Conservation (phyloP, 2,329 filamentous ascomycete species). For the Apiospora kogelbergensis region DNA sequence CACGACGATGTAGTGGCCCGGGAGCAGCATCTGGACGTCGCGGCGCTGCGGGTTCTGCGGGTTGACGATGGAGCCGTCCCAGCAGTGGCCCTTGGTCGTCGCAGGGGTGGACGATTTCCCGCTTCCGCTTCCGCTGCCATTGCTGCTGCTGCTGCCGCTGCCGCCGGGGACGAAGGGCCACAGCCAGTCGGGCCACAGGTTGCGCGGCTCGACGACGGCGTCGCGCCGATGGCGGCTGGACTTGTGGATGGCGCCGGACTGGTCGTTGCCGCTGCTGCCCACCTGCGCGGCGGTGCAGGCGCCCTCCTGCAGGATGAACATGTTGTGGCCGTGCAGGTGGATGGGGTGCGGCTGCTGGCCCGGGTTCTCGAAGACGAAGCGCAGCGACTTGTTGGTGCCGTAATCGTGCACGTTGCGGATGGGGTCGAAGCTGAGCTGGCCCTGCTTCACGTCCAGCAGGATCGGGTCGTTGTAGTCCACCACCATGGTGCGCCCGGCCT, state of each 20-base stretch:
- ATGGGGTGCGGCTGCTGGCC: conserved; percentile 39
- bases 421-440: conserved; percentile 15
- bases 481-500: conserved; percentile 19
- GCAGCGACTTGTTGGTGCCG: conserved; percentile 25
- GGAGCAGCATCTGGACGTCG: conserved; percentile 36
- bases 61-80: conserved; percentile 25
- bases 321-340: conserved; percentile 52
- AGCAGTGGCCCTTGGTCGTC: conserved; percentile 8
- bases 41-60: conserved; percentile 36
- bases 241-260: not conserved
- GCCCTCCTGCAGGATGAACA: conserved; percentile 41
- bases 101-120: not conserved
- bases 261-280: not conserved
- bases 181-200: not conserved
- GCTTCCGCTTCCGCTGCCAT: not conserved
- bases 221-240: not conserved
- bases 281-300: conserved; percentile 18
- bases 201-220: not conserved
- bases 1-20: conserved; percentile 31
- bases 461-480: conserved; percentile 25
- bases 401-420: conserved; percentile 21
- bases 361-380: conserved; percentile 30
- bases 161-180: not conserved
- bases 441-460: conserved; percentile 18
- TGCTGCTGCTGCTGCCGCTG: too few relatives aligned